Conservation (phyloP, 169 alveolate genomes). For the Eimeria praecox region DNA sequence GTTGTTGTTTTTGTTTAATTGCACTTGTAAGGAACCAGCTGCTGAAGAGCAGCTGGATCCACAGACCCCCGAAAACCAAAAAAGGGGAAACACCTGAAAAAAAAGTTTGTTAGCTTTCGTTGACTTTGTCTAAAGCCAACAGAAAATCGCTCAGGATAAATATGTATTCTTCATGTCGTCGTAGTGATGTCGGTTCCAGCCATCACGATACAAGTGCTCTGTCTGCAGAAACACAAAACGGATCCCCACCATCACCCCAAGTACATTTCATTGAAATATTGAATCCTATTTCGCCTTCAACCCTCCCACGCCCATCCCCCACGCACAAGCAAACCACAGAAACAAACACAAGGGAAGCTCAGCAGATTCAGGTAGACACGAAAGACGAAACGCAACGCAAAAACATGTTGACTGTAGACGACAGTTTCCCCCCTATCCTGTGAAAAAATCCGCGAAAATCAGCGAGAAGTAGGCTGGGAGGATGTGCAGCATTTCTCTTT, state of each 20-base stretch:
- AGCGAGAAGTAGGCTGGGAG: too few species aligned
- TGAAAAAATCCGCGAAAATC: too few species aligned
- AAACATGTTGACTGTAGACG: too few species aligned
- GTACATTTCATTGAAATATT: background rate
- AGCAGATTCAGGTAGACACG: background rate
- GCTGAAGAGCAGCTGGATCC: background rate
- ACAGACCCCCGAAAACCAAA: background rate
- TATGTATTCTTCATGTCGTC: constrained; percentile 55
- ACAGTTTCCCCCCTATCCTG: too few species aligned
- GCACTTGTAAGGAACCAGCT: background rate
- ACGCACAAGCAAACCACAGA: too few species aligned
- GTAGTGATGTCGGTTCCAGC: constrained; percentile 76
- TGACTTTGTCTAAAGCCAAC: background rate
- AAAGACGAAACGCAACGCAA: background rate
- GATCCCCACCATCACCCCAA: background rate
- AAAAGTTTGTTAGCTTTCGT: too few species aligned
- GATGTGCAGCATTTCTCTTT: too few species aligned
- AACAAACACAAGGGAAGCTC: background rate
- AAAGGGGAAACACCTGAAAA: background rate
- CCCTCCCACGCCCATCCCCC: too few species aligned
- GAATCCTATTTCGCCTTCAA: too few species aligned
- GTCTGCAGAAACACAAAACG: constrained; percentile 34
- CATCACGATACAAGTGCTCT: constrained; percentile 72
- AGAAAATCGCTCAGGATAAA: constrained; percentile 11
- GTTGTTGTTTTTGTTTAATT: background rate